A percentile compares a stretch with the other conserved stretches of the same genome.
phyloP scores from a whole-genome alignment of 192 early-diverging fungal genomes.

The Linnemannia schmuckeri region DNA sequence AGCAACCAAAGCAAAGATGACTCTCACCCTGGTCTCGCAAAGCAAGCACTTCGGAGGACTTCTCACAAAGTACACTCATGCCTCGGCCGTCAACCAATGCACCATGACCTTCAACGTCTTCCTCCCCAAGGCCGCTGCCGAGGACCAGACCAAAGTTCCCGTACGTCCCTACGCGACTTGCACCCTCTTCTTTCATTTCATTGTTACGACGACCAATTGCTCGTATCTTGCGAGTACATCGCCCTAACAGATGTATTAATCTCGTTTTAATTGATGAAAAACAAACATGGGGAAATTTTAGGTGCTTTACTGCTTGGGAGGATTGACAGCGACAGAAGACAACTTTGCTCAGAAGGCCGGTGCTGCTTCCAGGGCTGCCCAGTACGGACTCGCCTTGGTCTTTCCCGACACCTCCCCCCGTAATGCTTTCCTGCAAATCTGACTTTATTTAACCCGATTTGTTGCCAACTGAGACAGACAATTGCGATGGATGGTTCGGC shows the following conservation, averaged over 20 bases:
- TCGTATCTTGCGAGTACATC: not conserved
- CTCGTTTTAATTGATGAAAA: not conserved
- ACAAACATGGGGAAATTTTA: conserved; percentile 32
- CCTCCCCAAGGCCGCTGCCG: conserved; percentile 67
- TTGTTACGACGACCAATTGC: not conserved
- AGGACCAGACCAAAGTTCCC: conserved; percentile 41
- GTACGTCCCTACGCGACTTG: conserved; percentile 10
- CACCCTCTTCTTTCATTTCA: conserved; percentile 12
- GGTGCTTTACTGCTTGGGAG: conserved; percentile 81
- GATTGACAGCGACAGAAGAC: conserved; percentile 89
- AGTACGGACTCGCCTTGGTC: conserved; percentile 81
- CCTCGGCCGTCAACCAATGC: conserved; percentile 69
- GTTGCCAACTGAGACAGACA: not conserved
- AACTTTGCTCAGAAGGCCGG: conserved; percentile 92
- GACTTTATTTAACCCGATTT: not conserved
- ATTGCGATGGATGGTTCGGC: not conserved
- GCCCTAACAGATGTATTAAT: not conserved
- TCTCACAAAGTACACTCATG: conserved; percentile 80
- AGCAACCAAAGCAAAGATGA: conserved; percentile 19
- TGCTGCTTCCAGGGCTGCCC: conserved; percentile 71
- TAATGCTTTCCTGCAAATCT: conserved; percentile 27
- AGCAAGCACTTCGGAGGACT: conserved; percentile 77
- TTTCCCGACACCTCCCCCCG: conserved; percentile 92
- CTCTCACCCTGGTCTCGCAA: conserved; percentile 63
- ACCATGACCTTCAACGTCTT: conserved; percentile 87